phyloP scores from a whole-genome alignment of 2,329 filamentous ascomycete species.

The Dothidotthia symphoricarpi region DNA sequence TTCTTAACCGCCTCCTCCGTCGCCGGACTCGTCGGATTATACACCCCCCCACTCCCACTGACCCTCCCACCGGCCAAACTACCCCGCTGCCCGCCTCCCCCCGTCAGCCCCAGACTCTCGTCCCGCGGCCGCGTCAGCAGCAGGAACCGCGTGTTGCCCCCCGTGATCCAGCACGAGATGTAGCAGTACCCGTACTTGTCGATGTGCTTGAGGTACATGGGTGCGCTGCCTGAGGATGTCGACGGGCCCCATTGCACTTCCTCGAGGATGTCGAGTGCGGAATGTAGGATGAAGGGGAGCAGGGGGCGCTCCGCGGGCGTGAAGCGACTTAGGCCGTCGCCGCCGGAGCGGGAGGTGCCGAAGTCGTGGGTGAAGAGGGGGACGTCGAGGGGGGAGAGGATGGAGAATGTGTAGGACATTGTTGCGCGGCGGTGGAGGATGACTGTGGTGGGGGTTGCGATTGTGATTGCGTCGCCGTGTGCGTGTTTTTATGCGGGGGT shows the following conservation, averaged over 20 bases:
- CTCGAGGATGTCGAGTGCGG: slow-evolving; percentile 89
- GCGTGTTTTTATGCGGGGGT: too few species aligned
- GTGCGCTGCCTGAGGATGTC: slow-evolving; percentile 26
- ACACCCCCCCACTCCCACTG: slow-evolving; percentile 47
- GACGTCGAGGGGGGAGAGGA: slow-evolving; percentile 92
- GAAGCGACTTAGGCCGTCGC: slow-evolving; percentile 88
- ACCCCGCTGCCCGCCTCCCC: slow-evolving; percentile 25
- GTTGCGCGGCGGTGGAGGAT: too few species aligned
- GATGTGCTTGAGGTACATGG: slow-evolving; percentile 91
- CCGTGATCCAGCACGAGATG: slow-evolving; percentile 92
- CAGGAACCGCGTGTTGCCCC: slow-evolving; percentile 88
- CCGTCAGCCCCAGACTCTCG: slow-evolving; percentile 29
- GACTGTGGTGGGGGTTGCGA: slow-evolving; percentile 22
- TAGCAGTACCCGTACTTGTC: slow-evolving; percentile 97
- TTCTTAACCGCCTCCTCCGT: slow-evolving; percentile 94
- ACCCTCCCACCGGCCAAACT: slow-evolving; percentile 36
- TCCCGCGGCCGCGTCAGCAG: slow-evolving; percentile 78
- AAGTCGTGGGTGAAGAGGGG: slow-evolving; percentile 97
- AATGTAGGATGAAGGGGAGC: slow-evolving; percentile 97
- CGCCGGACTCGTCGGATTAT: slow-evolving; percentile 80
- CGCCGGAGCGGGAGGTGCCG: slow-evolving; percentile 91
- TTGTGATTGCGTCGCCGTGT: not conserved
- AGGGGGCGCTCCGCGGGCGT: slow-evolving; percentile 84
- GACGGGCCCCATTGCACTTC: slow-evolving; percentile 82
- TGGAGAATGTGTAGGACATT: slow-evolving; percentile 99